These are phyloP conservation scores for Microdochium trichocladiopsis DNA, from an alignment of 2,329 filamentous ascomycete genomes.

Conservation along the genomic window DNA sequence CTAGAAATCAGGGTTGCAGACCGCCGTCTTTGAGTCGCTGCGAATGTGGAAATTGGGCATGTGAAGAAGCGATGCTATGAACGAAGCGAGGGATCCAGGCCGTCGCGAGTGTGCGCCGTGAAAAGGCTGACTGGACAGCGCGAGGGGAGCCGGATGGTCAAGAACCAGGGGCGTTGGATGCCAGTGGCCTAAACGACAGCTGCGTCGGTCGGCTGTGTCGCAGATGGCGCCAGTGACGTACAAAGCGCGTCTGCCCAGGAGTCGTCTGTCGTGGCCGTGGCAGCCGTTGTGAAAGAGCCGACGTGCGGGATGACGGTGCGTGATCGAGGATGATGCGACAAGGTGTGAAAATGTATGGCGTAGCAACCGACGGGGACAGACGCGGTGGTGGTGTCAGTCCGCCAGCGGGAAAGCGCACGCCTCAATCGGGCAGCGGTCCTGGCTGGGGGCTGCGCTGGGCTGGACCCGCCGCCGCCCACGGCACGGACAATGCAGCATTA, in stretches of 20 bases:
- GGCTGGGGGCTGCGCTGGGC: not conserved
- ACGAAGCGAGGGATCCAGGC: no score
- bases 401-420: not conserved
- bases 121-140: no score
- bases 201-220: no score
- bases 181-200: no score
- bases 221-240: no score
- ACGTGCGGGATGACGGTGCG: not conserved
- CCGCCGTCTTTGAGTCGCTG: not conserved
- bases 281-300: not conserved
- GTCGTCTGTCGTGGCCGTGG: not conserved
- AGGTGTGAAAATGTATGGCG: not conserved
- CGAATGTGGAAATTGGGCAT: not conserved
- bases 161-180: no score
- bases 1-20: not conserved
- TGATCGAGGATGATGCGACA: not conserved
- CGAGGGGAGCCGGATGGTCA: no score
- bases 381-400: not conserved
- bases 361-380: not conserved
- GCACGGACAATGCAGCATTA: no score
- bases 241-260: no score
- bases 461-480: no score
- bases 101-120: no score
- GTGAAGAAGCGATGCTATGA: not conserved
- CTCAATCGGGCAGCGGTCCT: not conserved